Percentiles rank a stretch among this genome's conserved stretches.
Conservation (phyloP, 345 rosid genomes). For the Turnera subulata region DNA sequence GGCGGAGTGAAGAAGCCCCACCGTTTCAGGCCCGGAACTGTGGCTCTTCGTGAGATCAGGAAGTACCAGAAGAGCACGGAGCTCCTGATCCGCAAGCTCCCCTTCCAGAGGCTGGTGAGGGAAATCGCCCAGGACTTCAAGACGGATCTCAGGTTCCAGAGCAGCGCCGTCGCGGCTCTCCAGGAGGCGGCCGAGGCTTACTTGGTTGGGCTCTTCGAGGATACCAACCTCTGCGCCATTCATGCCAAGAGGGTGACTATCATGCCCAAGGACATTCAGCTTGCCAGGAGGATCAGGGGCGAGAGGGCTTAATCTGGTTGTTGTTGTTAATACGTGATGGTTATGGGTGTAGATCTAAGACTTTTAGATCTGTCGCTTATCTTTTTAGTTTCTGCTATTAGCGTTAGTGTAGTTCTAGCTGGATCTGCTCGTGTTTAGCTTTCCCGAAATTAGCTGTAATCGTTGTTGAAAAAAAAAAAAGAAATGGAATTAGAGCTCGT, state of each 20-base stretch:
- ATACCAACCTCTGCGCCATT: slow-evolving; percentile 9
- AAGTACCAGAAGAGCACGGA: slow-evolving; percentile 18
- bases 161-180: slow-evolving; percentile 10
- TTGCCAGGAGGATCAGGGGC: slow-evolving; percentile 13
- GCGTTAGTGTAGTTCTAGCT: not conserved
- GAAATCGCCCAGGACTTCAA: slow-evolving; percentile 25
- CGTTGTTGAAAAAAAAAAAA: no score
- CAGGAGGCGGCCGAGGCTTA: slow-evolving; percentile 16
- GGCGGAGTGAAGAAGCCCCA: slow-evolving; percentile 22
- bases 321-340: not conserved
- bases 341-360: not conserved
- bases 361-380: no score
- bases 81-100: slow-evolving; percentile 16
- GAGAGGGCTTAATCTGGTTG: slow-evolving; percentile 9
- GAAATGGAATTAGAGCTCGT: no score
- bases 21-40: slow-evolving; percentile 18
- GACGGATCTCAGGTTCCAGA: slow-evolving; percentile 15
- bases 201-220: slow-evolving; percentile 11
- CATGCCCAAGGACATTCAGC: slow-evolving; percentile 19
- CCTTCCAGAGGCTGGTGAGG: slow-evolving; percentile 15
- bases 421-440: not conserved
- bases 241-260: slow-evolving; percentile 15
- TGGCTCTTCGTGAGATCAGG: slow-evolving; percentile 11
- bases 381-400: not conserved
- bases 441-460: not conserved